Percentiles rank a stretch among this genome's conserved stretches.
Conservation (phyloP, 2,329 filamentous ascomycete species). For the Colletotrichum magnum region DNA sequence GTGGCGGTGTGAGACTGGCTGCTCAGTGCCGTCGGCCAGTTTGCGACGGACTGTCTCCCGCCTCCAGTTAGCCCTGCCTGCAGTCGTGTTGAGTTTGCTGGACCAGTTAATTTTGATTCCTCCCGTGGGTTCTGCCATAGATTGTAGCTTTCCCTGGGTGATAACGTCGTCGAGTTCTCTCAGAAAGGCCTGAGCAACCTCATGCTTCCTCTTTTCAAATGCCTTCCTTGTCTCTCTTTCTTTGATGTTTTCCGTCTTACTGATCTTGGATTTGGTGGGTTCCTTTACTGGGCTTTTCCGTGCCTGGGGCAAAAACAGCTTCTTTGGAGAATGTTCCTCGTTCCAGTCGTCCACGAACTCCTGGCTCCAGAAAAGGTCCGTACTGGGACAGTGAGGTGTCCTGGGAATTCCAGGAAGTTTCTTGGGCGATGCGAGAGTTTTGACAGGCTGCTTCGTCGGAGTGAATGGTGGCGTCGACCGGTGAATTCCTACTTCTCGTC, state of each 20-base stretch:
- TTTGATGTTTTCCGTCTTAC: slow-evolving; percentile 46
- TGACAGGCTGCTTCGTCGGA: slow-evolving; percentile 42
- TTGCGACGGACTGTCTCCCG: slow-evolving; percentile 66
- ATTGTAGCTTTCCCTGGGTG: slow-evolving; percentile 70
- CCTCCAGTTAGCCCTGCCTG: slow-evolving; percentile 82
- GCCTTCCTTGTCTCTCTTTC: slow-evolving; percentile 65
- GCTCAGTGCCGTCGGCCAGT: slow-evolving; percentile 44
- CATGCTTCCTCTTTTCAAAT: slow-evolving; percentile 74
- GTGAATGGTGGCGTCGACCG: slow-evolving; percentile 31
- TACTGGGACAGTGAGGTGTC: slow-evolving; percentile 66
- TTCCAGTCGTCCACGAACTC: slow-evolving; percentile 75
- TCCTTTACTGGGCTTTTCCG: slow-evolving; percentile 44
- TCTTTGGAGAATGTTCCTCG: slow-evolving; percentile 70
- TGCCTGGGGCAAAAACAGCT: slow-evolving; percentile 50
- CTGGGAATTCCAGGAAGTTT: slow-evolving; percentile 61
- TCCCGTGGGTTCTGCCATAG: slow-evolving; percentile 74
- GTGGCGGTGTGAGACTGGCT: slow-evolving; percentile 56
- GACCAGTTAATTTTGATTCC: slow-evolving; percentile 82
- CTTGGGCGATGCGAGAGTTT: slow-evolving; percentile 47
- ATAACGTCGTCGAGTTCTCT: slow-evolving; percentile 77
- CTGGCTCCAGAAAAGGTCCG: slow-evolving; percentile 73
- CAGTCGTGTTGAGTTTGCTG: slow-evolving; percentile 84
- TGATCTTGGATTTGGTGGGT: slow-evolving; percentile 43
- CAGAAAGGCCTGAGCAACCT: slow-evolving; percentile 75
- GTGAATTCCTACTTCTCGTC: neutral